Base-by-base conservation (phyloP, 2,329 filamentous ascomycete species). In the Alternaria panax region DNA sequence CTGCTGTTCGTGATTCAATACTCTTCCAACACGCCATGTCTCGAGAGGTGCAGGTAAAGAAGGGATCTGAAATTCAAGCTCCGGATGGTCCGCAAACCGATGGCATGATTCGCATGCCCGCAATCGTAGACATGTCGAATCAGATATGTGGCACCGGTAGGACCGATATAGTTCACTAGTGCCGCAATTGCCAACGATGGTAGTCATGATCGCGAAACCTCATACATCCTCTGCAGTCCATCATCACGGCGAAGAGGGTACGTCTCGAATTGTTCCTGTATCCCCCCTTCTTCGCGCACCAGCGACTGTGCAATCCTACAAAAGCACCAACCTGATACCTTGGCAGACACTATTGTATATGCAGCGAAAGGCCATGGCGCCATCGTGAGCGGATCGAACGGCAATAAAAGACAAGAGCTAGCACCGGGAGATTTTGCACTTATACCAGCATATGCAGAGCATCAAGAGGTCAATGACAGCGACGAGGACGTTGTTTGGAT, bases 181-280 rank as follows among this genome's bases (percentile, higher is more conserved):
- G 3, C 27, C 20, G 20, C 22, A 28, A 52, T 43, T 48, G n/a
- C 60, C 63, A 30, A 63, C 43, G 20, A 7, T 5, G 43, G 55
- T 64, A 86, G 86, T 90, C 9, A 83, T 90, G 76, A 85, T 88
- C 38, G 86, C 88, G 2, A 86, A 87, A 64, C 87, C 89, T 7
- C 83, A 85, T 52, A 87, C 86, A 27, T 78, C 83, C 2, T 88
- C 87, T 0, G 84, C 86, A 6, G 81, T 92, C 22, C 88, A 90
- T 63, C 90, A 92, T 68, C 88, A 92, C 68, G 89, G 88, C 54
- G 84, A 88, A 70, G 87, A 91, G 82, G 86, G 86, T 87, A 71
- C 68, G 80, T 41, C 65, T 46, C 52, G 25, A 34, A 32, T 34
- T 25, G n/a, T 30, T 25, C 7, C 41, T 55, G 53, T 25, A 34